Evolutionary conservation across 2,329 filamentous ascomycete species (phyloP).

Genomic region (Penicillium olsonii): DNA sequence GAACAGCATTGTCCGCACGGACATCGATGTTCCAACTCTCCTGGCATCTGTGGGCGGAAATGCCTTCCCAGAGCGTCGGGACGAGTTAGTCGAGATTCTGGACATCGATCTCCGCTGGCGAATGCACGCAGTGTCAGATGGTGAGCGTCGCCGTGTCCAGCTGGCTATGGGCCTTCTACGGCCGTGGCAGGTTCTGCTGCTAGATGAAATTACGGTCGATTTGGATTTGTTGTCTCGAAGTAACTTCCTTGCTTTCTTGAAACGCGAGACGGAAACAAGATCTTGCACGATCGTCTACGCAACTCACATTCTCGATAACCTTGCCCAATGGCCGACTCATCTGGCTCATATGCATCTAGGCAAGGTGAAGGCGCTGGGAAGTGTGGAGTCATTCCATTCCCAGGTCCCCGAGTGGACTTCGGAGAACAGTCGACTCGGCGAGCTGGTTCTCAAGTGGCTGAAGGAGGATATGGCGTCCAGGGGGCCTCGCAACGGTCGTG

Average conservation of each 20-base stretch:
- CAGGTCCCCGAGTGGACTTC: constrained; percentile 52
- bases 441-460: constrained; percentile 87
- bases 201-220: constrained; percentile 97
- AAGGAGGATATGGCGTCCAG: constrained; percentile 75
- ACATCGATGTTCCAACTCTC: constrained; percentile 87
- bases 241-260: constrained; percentile 84
- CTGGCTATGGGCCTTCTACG: constrained; percentile 91
- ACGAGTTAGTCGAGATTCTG: constrained; percentile 83
- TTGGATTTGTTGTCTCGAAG: constrained; percentile 82
- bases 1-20: constrained; percentile 91
- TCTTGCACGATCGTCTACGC: constrained; percentile 94
- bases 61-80: constrained; percentile 75
- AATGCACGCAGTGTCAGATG: constrained; percentile 94
- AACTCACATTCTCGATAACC: constrained; percentile 94
- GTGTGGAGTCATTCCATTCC: constrained; percentile 68
- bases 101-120: constrained; percentile 92
- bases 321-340: constrained; percentile 93
- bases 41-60: constrained; percentile 84
- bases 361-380: constrained; percentile 81
- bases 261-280: constrained; percentile 78
- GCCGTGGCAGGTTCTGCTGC: constrained; percentile 85
- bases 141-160: constrained; percentile 87
- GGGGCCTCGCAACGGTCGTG: constrained; percentile 71
- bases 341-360: constrained; percentile 94
- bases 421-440: constrained; percentile 82